Evolutionary conservation across 345 rosid genomes (phyloP).

Genomic region (Rhizophora apiculata): DNA sequence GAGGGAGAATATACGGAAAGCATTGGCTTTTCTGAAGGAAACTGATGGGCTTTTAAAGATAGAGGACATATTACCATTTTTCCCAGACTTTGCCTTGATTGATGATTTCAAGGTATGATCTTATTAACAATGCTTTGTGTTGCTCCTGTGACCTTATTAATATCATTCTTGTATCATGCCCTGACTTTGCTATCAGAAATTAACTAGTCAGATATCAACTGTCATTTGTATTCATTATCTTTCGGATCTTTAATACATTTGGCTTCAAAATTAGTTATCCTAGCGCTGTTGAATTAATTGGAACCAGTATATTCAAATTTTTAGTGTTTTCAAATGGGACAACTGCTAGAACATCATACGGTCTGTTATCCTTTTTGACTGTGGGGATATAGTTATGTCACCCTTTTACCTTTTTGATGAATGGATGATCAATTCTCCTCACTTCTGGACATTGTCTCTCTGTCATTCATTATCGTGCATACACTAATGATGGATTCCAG

Average conservation of each 20-base stretch:
- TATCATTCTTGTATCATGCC: background rate
- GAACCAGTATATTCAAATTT: background rate
- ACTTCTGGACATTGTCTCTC: too few relatives aligned
- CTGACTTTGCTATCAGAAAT: background rate
- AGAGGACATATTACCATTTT: constrained; percentile 96
- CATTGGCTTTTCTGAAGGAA: constrained; percentile 97
- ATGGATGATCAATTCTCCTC: too few relatives aligned
- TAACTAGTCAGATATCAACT: background rate
- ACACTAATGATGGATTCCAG: background rate
- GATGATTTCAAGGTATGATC: constrained; percentile 92
- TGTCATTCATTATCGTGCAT: too few relatives aligned
- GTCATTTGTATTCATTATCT: background rate
- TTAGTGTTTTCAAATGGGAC: background rate
- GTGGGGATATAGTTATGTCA: too few relatives aligned
- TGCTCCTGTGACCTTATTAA: background rate
- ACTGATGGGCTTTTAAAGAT: constrained; percentile 96
- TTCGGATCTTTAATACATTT: background rate
- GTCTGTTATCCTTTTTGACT: too few relatives aligned
- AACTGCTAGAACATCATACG: too few relatives aligned
- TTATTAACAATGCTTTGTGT: background rate
- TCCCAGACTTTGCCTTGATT: constrained; percentile 97
- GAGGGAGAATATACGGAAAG: constrained; percentile 95
- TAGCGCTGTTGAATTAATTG: background rate
- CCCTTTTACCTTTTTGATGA: too few relatives aligned
- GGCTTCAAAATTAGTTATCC: background rate